These are phyloP conservation scores for Diaporthe vaccinii DNA, from an alignment of 2,329 filamentous ascomycete species.

Conservation along the genomic window DNA sequence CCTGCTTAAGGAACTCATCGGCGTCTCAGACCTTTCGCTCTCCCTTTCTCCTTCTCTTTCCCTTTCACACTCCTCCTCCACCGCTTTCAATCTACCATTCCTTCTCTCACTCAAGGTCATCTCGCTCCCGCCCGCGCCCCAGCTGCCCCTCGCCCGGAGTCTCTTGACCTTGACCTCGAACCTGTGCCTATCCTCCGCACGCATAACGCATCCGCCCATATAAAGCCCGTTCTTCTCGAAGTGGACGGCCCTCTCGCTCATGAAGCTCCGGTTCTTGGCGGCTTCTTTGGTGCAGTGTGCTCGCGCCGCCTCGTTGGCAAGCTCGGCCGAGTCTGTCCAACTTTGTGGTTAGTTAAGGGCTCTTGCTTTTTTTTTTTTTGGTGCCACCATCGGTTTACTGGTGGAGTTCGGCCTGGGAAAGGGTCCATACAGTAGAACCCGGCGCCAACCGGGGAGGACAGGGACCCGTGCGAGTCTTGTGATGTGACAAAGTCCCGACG, in stretches of 20 bases:
- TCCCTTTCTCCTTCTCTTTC: background rate
- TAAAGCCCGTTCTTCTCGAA: conserved; percentile 38
- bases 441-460: conserved; percentile 30
- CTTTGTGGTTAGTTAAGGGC: background rate
- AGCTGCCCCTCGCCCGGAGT: conserved; percentile 33
- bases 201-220: conserved; percentile 33
- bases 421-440: conserved; percentile 29
- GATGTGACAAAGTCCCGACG: conserved; percentile 35
- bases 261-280: conserved; percentile 4
- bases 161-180: conserved; percentile 38
- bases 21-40: conserved; percentile 22
- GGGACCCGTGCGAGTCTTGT: conserved; percentile 21
- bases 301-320: conserved; percentile 37
- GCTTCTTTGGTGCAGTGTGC: conserved; percentile 37
- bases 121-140: conserved; percentile 17
- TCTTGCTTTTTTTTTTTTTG: background rate
- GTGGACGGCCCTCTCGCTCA: conserved; percentile 30
- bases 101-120: background rate
- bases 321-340: conserved; percentile 32
- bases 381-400: background rate
- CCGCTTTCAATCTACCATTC: conserved; percentile 4
- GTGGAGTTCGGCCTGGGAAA: background rate
- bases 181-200: conserved; percentile 35
- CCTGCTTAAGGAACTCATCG: conserved; percentile 14
- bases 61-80: conserved; percentile 30